A percentile compares a stretch with the other conserved stretches of the same genome.
Evolutionary conservation across 2,329 filamentous ascomycete genomes (phyloP).

Genomic region (Penicillium sp.): DNA sequence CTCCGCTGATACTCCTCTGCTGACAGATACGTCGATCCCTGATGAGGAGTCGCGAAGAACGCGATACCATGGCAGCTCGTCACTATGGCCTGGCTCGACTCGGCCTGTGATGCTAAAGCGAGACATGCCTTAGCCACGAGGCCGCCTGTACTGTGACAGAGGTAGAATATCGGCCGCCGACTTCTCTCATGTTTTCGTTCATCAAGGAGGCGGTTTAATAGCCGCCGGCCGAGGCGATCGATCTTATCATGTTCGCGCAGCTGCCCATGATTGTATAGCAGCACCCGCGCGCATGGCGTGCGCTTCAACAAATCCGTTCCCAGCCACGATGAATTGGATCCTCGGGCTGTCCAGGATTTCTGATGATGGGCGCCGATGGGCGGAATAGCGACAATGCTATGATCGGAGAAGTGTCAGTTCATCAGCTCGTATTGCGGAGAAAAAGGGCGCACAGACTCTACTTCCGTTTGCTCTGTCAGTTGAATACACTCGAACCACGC

Average conservation of each 20-base stretch:
- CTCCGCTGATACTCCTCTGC: constrained; percentile 60
- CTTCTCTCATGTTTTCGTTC: constrained; percentile 25
- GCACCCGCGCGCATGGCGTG: constrained; percentile 32
- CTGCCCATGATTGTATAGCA: constrained; percentile 37
- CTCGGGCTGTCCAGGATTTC: constrained; percentile 34
- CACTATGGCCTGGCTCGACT: constrained; percentile 46
- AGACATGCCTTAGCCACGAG: constrained; percentile 63
- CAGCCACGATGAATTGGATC: constrained; percentile 32
- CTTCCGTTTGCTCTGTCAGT: constrained; percentile 22
- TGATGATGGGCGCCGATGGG: constrained; percentile 40
- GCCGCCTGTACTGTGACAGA: constrained; percentile 65
- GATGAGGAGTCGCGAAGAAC: constrained; percentile 66
- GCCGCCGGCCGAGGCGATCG: constrained; percentile 29
- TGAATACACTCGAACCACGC: constrained; percentile 24
- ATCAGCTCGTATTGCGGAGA: neutral
- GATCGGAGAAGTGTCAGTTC: neutral
- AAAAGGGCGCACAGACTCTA: constrained; percentile 33
- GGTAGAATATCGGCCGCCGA: constrained; percentile 60
- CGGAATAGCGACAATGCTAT: constrained; percentile 42
- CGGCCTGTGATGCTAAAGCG: constrained; percentile 39
- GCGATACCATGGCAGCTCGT: constrained; percentile 64
- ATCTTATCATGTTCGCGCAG: constrained; percentile 32
- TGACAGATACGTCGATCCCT: constrained; percentile 65
- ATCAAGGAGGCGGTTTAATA: constrained; percentile 31
- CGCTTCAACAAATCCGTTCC: constrained; percentile 26